Base-by-base conservation (phyloP, 345 rosid species). In the Aurinia saxatilis region DNA sequence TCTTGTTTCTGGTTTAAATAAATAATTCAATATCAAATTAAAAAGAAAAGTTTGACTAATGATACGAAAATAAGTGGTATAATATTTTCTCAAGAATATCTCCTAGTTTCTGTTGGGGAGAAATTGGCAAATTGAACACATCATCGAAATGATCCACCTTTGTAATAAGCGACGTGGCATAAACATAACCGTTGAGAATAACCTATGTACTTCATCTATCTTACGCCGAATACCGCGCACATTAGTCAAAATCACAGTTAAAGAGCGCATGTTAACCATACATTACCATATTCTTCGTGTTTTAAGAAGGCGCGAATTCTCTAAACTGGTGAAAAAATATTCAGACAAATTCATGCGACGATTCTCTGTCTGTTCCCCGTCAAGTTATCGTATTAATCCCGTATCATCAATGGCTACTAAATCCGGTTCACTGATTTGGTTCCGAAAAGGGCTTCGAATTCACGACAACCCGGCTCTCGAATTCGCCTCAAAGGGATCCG, bases 391-490 rank as follows among this genome's bases (percentile, higher is more conserved):
- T 23, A 25, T 14, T 21, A 75, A 59, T 10, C 72, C 79, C 36
- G 5, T 33, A 11, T 31, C 35, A 54, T 37, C 73, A 3, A 77
- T 85, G 90, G 46, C 85, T 8, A 23, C 81, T 33, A 61, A 72
- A 38, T 85, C 88, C 40, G 52, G 62, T 62, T 82, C 95, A n/a
- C 77, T 92, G 37, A 66, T 92, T 77, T 92, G 98, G 98, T 92
- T 92, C 65, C 77, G 96, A 3, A 92, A 92, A 75, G 98, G 93
- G 8, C 91, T 92, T 11, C 84, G 96, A 53, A 33, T 92, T 73
- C 98, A 92, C 76, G 96, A 92, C 74, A 92, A 92, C 73, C 96
- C 98, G 39, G 95, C 96, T 30, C 81, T 92, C 23, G 76, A 78
- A 44, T 73, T 73, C 65, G 93, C 98, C 36, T 75, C 87, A 4